phyloP scores from a whole-genome alignment of 1,139 yeast species.

The Yamadazyma mexicana region DNA sequence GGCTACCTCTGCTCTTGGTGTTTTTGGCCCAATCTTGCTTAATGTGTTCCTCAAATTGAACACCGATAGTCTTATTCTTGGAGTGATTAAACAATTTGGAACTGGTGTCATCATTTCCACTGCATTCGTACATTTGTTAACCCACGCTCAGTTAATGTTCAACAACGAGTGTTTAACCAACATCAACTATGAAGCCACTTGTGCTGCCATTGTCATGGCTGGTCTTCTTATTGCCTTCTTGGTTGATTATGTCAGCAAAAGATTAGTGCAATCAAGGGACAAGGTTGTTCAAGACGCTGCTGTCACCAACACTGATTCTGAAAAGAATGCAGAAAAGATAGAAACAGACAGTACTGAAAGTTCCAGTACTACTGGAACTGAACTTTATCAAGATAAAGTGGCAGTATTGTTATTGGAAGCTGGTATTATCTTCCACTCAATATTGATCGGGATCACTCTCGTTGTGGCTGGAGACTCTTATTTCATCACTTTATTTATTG shows the following conservation, averaged over 20 bases:
- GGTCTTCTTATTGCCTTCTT: conserved; percentile 32
- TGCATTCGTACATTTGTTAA: conserved; percentile 26
- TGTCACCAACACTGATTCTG: neutral
- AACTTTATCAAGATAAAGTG: conserved; percentile 12
- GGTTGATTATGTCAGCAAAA: conserved; percentile 22
- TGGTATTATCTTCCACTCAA: conserved; percentile 29
- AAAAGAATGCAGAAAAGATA: conserved; percentile 2
- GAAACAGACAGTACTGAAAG: neutral
- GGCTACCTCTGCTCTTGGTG: conserved; percentile 30
- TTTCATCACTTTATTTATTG: conserved; percentile 33
- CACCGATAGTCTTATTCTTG: conserved; percentile 20
- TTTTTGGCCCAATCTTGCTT: conserved; percentile 23
- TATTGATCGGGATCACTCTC: conserved; percentile 24
- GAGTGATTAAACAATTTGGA: conserved; percentile 26
- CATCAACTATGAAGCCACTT: conserved; percentile 27
- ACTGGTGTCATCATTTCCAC: conserved; percentile 28
- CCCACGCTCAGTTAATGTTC: conserved; percentile 24
- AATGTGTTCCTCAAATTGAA: conserved; percentile 20
- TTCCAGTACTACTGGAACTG: neutral
- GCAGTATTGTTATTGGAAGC: conserved; percentile 21
- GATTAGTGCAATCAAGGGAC: conserved; percentile 12
- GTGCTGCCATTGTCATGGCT: conserved; percentile 34
- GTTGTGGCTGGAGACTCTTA: conserved; percentile 28
- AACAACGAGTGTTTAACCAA: conserved; percentile 22
- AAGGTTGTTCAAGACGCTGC: neutral